Conservation (phyloP, 2,329 filamentous ascomycete species). For the Hymenotorrendiella dingleyae region DNA sequence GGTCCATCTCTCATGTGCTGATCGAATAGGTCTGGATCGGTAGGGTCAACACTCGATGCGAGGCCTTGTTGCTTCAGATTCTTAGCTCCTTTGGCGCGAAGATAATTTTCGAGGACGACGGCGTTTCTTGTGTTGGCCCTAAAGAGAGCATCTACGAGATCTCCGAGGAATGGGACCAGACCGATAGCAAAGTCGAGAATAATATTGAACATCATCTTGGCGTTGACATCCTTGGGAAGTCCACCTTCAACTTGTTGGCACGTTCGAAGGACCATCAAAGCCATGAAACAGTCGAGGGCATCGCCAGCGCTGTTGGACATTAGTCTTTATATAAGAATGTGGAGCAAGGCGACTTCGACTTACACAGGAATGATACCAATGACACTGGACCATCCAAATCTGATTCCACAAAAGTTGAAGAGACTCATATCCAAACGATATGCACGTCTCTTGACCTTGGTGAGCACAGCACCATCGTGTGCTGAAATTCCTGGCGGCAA, state of each 20-base stretch:
- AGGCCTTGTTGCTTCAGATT: slow-evolving; percentile 44
- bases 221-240: slow-evolving; percentile 53
- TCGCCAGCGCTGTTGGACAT: slow-evolving; percentile 60
- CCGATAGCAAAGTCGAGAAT: slow-evolving; percentile 67
- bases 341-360: slow-evolving; percentile 34
- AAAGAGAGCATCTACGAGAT: slow-evolving; percentile 63
- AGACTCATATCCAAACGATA: slow-evolving; percentile 81
- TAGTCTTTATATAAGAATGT: slow-evolving; percentile 9
- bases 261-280: slow-evolving; percentile 66
- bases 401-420: slow-evolving; percentile 74
- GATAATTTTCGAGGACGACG: slow-evolving; percentile 54
- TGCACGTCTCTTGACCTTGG: slow-evolving; percentile 76
- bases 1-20: slow-evolving; percentile 26
- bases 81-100: slow-evolving; percentile 62
- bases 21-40: slow-evolving; percentile 47
- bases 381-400: slow-evolving; percentile 84
- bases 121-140: slow-evolving; percentile 75
- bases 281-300: slow-evolving; percentile 64
- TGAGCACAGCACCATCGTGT: slow-evolving; percentile 77
- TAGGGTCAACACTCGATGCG: slow-evolving; percentile 44
- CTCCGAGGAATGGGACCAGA: slow-evolving; percentile 70
- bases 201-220: slow-evolving; percentile 78
- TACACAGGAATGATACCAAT: slow-evolving; percentile 79
- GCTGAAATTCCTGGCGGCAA: slow-evolving; percentile 75
- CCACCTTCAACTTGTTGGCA: slow-evolving; percentile 73